Evolutionary conservation across 2,329 filamentous ascomycete genomes (phyloP), one percentile per base, ranked within the genome.

Genomic region (Phaeosphaeria sp.): DNA sequence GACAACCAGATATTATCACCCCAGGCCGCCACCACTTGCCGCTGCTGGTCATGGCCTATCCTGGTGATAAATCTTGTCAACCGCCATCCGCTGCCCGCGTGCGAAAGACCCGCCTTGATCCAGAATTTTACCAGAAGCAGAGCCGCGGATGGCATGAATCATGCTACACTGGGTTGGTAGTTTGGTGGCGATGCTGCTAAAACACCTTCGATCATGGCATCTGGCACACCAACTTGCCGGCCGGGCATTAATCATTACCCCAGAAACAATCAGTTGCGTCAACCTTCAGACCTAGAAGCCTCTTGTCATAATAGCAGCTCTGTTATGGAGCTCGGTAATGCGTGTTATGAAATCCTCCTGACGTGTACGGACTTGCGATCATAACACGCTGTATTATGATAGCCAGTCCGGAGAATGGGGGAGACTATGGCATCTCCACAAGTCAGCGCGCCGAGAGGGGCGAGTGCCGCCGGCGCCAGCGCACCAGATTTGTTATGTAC

Each of bases 1-100:
- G 63, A 53, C 56, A 60, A 51, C 60, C 62, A 66, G 57, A 58
- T 50, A 58, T 36, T 50, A 44, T 20, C 54, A 46, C 52, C 58
- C 65, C 65, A 63, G 62, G 54, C 65, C 70, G 65, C 68, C 64
- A 66, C 63, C 41, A 43, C n/a, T 21, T 43, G 41, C 41, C 41
- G 55, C 60, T 74, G 70, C 68, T 68, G 55, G 69, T 71, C 71
- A 73, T 73, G 54, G 65, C 62, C 55, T 59, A 71, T 65, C 69
- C 66, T 52, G 58, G 65, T 54, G 58, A 65, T 47, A 54, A 62
- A 58, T 60, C 62, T 62, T 54, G 47, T 30, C 46, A 39, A 60
- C 59, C 60, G 60, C 60, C 64, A 54, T 65, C 61, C 59, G 63
- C 57, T 47, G 57, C 56, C 65, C 63, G 68, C 64, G 64, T 67